Evolutionary conservation across 108 stramenopile genomes (phyloP).

Genomic region (Nannochloropsis gaditana): DNA sequence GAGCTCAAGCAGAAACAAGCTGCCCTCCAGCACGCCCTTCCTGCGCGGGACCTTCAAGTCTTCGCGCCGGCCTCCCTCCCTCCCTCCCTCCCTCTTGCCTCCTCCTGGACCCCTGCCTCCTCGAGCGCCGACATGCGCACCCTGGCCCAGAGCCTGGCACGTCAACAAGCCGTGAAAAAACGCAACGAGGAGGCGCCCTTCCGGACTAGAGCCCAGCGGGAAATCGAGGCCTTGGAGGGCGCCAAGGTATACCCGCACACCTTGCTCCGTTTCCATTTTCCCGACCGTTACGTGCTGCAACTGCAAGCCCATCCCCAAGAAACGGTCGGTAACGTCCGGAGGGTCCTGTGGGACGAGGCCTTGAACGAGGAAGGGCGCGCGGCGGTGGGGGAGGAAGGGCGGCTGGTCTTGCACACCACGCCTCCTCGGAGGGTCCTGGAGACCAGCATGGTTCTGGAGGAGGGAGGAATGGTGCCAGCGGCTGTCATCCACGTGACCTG

Average conservation of each 20-base stretch:
- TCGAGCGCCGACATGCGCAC: background rate
- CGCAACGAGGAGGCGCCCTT: background rate
- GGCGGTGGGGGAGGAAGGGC: conserved; percentile 4
- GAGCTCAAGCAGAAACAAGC: conserved; percentile 8
- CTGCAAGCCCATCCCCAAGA: background rate
- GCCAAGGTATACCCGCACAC: background rate
- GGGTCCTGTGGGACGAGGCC: background rate
- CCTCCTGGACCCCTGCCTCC: background rate
- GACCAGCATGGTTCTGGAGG: background rate
- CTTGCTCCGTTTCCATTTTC: background rate
- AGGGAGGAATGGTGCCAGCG: background rate
- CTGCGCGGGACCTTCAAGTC: background rate
- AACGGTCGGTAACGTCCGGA: background rate
- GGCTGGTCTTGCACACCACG: background rate
- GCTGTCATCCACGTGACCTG: background rate
- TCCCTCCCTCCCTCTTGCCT: background rate
- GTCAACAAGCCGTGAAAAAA: background rate
- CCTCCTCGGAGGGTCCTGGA: background rate
- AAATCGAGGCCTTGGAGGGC: background rate
- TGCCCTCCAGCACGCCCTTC: background rate
- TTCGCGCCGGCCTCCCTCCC: background rate
- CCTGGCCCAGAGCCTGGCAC: background rate
- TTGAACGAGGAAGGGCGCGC: background rate
- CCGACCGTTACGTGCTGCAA: background rate
- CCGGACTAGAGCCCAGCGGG: background rate